Evolutionary conservation across 2,329 filamentous ascomycete species (phyloP).

Genomic region (Leptodontidium sp.): DNA sequence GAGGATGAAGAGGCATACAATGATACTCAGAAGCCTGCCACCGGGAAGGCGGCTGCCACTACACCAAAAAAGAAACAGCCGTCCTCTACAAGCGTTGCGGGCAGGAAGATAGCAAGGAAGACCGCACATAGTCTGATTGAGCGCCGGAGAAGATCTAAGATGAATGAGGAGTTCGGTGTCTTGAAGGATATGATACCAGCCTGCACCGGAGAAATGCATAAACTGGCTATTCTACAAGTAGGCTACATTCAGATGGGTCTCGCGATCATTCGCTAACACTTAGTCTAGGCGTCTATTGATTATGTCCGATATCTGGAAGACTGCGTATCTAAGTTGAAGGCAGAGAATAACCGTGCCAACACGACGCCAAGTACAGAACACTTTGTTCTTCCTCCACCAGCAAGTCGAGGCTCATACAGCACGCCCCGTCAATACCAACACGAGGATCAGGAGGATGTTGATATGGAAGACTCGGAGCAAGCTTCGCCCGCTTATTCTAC

Average conservation of each 20-base stretch:
- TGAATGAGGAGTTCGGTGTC: slow-evolving; percentile 97
- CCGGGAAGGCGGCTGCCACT: slow-evolving; percentile 34
- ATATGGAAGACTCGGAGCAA: slow-evolving; percentile 65
- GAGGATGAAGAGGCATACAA: slow-evolving; percentile 40
- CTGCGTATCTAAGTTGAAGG: slow-evolving; percentile 83
- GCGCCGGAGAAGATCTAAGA: slow-evolving; percentile 87
- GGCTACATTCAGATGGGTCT: slow-evolving; percentile 39
- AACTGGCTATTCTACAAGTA: slow-evolving; percentile 93
- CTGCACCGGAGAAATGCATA: slow-evolving; percentile 98
- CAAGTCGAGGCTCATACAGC: slow-evolving; percentile 35
- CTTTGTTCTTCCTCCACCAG: slow-evolving; percentile 37
- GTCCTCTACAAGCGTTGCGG: slow-evolving; percentile 79
- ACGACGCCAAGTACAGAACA: slow-evolving; percentile 35
- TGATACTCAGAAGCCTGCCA: slow-evolving; percentile 34
- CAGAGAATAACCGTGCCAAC: slow-evolving; percentile 48
- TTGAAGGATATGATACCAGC: slow-evolving; percentile 96
- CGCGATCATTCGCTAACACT: slow-evolving; percentile 15
- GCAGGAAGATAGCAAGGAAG: slow-evolving; percentile 94
- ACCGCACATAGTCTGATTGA: slow-evolving; percentile 97
- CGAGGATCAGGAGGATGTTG: slow-evolving; percentile 60
- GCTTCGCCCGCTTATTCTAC: slow-evolving; percentile 57
- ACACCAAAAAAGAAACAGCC: slow-evolving; percentile 77
- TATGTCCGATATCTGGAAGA: slow-evolving; percentile 94
- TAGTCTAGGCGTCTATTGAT: slow-evolving; percentile 86
- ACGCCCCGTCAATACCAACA: slow-evolving; percentile 53